Conservation (phyloP, 306 rosid genomes). For the peach (Prunus persica) region DNA sequence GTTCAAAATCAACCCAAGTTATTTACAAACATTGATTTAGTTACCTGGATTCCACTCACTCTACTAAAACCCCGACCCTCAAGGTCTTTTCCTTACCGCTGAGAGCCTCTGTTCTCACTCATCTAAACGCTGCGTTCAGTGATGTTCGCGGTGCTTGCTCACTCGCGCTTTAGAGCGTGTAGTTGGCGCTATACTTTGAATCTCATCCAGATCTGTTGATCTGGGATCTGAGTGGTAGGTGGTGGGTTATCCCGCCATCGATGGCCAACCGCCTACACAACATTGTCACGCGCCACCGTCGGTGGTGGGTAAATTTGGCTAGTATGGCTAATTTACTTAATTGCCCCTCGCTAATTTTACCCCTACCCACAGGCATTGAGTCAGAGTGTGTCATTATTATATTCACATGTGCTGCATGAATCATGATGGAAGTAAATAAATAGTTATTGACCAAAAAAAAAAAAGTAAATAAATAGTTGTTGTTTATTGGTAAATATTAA, state of each 20-base stretch:
- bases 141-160: neutral
- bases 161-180: neutral
- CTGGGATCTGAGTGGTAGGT: neutral
- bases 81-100: neutral
- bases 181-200: neutral
- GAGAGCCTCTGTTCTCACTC: neutral
- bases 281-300: conserved; percentile 23
- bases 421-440: neutral
- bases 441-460: neutral
- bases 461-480: neutral
- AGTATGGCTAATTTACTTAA: neutral
- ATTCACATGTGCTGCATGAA: neutral
- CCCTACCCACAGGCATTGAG: neutral
- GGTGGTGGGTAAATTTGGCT: neutral
- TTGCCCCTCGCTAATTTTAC: neutral
- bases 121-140: neutral
- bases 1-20: neutral
- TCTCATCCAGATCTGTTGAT: neutral
- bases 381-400: conserved; percentile 3
- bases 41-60: neutral
- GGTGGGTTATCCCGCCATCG: neutral
- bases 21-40: neutral
- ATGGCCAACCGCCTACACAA: accelerated
- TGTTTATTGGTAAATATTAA: too few species aligned
- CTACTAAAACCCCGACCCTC: neutral